phyloP scores from a whole-genome alignment of 768 basidiomycete genomes.

The Rhodotorula paludigena region DNA sequence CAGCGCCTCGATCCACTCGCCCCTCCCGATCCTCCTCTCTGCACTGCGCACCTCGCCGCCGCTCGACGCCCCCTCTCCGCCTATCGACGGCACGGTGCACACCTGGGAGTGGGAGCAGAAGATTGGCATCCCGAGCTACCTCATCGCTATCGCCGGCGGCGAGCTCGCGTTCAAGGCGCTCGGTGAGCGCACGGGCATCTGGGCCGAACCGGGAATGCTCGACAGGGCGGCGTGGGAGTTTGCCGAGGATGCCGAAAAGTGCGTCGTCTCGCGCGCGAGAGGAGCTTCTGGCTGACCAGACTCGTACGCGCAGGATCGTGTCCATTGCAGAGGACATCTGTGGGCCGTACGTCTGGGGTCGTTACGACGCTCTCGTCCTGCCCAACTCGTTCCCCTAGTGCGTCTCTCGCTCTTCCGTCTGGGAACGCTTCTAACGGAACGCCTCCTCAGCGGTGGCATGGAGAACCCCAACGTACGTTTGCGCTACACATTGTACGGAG shows the following conservation, averaged over 20 bases:
- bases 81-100: constrained; percentile 37
- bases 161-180: constrained; percentile 63
- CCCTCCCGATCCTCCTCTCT: constrained; percentile 81
- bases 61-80: constrained; percentile 24
- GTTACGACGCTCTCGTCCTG: constrained; percentile 82
- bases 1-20: constrained; percentile 66
- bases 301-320: constrained; percentile 52
- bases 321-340: constrained; percentile 69
- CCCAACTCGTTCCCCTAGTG: constrained; percentile 88
- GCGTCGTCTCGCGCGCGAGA: too few species aligned
- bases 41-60: constrained; percentile 75
- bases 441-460: constrained; percentile 36
- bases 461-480: constrained; percentile 38
- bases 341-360: constrained; percentile 71
- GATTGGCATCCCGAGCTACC: constrained; percentile 79
- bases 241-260: constrained; percentile 75
- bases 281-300: not conserved
- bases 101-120: constrained; percentile 53
- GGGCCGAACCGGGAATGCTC: constrained; percentile 82
- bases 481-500: too few species aligned
- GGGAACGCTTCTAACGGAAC: too few species aligned
- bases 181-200: constrained; percentile 79
- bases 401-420: too few species aligned
- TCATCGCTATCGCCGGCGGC: constrained; percentile 86
- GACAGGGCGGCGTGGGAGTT: constrained; percentile 82